Evolutionary conservation across 306 rosid species (phyloP).

Genomic region (Inga leiocalycina): DNA sequence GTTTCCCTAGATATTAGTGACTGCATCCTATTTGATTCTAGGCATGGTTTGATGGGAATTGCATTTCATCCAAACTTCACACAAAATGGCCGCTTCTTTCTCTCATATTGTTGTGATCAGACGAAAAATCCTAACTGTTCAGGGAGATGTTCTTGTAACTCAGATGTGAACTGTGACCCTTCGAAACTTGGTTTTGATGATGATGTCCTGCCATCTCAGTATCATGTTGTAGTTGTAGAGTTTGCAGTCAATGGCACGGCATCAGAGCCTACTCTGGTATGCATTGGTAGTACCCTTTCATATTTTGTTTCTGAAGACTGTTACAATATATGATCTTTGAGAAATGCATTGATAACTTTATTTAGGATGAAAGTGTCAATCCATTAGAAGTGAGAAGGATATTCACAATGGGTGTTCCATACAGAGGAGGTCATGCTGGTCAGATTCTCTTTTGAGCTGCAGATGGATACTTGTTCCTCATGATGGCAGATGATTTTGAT

Average conservation of each 20-base stretch:
- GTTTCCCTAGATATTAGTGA: no score
- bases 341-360: not conserved
- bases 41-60: no score
- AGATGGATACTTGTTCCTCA: conserved; percentile 49
- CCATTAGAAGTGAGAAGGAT: conserved; percentile 49
- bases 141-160: conserved; percentile 58
- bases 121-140: conserved; percentile 37
- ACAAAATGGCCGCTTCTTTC: conserved; percentile 46
- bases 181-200: conserved; percentile 33
- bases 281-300: not conserved
- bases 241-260: conserved; percentile 47
- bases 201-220: conserved; percentile 44
- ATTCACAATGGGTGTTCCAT: conserved; percentile 42
- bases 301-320: not conserved
- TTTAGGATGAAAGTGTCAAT: conserved; percentile 38
- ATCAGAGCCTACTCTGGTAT: conserved; percentile 37
- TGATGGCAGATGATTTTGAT: conserved; percentile 32
- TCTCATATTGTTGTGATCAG: conserved; percentile 45
- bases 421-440: conserved; percentile 37
- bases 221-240: conserved; percentile 47
- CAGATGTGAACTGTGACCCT: conserved; percentile 47
- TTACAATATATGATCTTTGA: not conserved
- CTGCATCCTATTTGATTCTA: no score
- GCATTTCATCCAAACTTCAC: not conserved
- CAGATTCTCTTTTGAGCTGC: conserved; percentile 51